A percentile compares a stretch with the other conserved stretches of the same genome.
These are phyloP conservation scores for Stipa capillata DNA, from an alignment of 176 grass and related monocot species.

Conservation along the genomic window DNA sequence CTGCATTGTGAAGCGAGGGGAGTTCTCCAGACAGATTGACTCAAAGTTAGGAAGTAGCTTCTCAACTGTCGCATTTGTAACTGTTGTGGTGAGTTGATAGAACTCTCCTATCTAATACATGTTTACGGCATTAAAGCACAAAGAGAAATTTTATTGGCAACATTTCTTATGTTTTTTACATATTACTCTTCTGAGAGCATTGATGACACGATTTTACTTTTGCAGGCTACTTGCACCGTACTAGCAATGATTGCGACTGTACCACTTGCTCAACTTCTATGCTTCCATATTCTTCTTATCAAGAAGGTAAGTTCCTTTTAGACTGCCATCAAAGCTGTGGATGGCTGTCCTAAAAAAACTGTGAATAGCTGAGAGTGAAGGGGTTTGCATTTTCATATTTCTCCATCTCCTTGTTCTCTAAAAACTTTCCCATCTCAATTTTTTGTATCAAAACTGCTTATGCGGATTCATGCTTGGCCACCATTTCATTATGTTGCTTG, in stretches of 20 bases:
- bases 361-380: neutral
- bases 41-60: conserved; percentile 97
- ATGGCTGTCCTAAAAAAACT: neutral
- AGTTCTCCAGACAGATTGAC: conserved; percentile 68
- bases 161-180: neutral
- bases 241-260: conserved; percentile 90
- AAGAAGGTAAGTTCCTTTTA: conserved; percentile 66
- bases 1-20: conserved; percentile 69
- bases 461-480: neutral
- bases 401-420: no score
- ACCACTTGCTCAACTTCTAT: conserved; percentile 87
- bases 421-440: neutral
- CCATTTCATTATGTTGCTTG: neutral
- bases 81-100: conserved; percentile 79
- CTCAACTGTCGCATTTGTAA: conserved; percentile 75
- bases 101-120: neutral
- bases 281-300: conserved; percentile 95
- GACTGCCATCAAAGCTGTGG: neutral
- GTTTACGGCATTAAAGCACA: neutral
- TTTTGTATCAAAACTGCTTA: neutral
- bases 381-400: neutral
- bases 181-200: neutral
- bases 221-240: conserved; percentile 78
- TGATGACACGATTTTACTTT: conserved; percentile 14
- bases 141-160: neutral